Percentiles rank a stretch among this genome's conserved stretches.
Evolutionary conservation across 176 grass and related monocot species (phyloP).

Genomic region (Leersia perrieri): DNA sequence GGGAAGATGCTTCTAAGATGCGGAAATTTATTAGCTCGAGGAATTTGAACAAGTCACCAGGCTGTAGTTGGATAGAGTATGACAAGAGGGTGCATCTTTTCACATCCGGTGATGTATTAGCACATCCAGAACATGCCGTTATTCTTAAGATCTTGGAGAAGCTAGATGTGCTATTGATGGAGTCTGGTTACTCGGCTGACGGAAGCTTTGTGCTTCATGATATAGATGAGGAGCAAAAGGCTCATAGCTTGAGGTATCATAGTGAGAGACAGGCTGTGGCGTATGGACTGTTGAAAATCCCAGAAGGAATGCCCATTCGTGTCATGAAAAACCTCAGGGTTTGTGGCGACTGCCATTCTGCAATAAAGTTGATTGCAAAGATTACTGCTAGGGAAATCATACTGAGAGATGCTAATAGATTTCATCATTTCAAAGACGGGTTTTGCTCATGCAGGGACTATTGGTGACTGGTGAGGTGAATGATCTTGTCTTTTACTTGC

Average conservation of each 20-base stretch:
- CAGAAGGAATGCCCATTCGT: conserved; percentile 62
- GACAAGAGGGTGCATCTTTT: conserved; percentile 72
- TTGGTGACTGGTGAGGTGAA: conserved; percentile 81
- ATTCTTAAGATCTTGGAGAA: conserved; percentile 63
- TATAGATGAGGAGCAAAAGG: conserved; percentile 74
- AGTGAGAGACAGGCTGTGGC: conserved; percentile 87
- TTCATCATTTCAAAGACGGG: conserved; percentile 73
- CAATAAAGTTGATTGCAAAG: conserved; percentile 69
- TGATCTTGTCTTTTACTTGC: conserved; percentile 19
- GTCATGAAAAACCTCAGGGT: conserved; percentile 87
- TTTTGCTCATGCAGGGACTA: conserved; percentile 78
- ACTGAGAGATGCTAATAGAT: conserved; percentile 82
- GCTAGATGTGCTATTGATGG: conserved; percentile 65
- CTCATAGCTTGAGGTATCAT: conserved; percentile 69
- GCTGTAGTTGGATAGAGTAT: conserved; percentile 80
- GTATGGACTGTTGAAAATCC: conserved; percentile 75
- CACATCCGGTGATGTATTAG: conserved; percentile 54
- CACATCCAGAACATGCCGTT: conserved; percentile 55
- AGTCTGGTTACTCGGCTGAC: conserved; percentile 74
- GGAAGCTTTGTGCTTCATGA: conserved; percentile 79
- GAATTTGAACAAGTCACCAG: conserved; percentile 67
- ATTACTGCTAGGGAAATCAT: conserved; percentile 60
- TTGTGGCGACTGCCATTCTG: conserved; percentile 81
- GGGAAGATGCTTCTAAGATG: conserved; percentile 66
- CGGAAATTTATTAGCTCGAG: conserved; percentile 69